These are phyloP conservation scores for Monilinia polystroma DNA, from an alignment of 2,329 filamentous ascomycete species.

Conservation along the genomic window DNA sequence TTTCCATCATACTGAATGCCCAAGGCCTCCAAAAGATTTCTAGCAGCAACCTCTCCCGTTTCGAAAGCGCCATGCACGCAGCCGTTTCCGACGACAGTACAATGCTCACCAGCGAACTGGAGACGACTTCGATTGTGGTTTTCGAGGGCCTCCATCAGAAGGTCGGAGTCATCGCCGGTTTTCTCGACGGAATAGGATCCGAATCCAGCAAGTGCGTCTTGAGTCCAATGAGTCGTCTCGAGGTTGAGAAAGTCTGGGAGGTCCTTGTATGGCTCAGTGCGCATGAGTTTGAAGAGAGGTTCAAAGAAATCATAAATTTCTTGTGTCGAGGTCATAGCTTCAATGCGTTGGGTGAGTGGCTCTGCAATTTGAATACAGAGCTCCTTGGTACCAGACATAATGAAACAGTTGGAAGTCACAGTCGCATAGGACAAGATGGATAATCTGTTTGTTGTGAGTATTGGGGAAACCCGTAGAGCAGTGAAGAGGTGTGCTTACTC, in stretches of 20 bases:
- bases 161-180: constrained; percentile 44
- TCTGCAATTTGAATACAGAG: constrained; percentile 47
- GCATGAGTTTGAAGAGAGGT: constrained; percentile 46
- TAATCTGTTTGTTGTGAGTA: constrained; percentile 23
- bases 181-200: constrained; percentile 47
- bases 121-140: constrained; percentile 42
- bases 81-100: constrained; percentile 44
- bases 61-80: constrained; percentile 48
- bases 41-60: constrained; percentile 45
- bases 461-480: neutral
- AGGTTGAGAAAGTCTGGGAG: constrained; percentile 43
- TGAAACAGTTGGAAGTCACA: constrained; percentile 47
- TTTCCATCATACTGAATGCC: constrained; percentile 41
- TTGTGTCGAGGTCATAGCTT: constrained; percentile 44
- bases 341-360: constrained; percentile 47
- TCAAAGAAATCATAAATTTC: constrained; percentile 46
- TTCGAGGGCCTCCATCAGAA: constrained; percentile 42
- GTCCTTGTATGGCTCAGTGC: constrained; percentile 47
- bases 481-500: constrained; percentile 24
- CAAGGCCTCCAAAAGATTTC: constrained; percentile 43
- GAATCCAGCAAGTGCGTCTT: constrained; percentile 46
- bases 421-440: constrained; percentile 46
- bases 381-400: constrained; percentile 46
- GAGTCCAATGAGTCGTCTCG: constrained; percentile 47
- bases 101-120: constrained; percentile 46